phyloP scores from a whole-genome alignment of 305 asterid genomes.

The Caryopteris hybrid region DNA sequence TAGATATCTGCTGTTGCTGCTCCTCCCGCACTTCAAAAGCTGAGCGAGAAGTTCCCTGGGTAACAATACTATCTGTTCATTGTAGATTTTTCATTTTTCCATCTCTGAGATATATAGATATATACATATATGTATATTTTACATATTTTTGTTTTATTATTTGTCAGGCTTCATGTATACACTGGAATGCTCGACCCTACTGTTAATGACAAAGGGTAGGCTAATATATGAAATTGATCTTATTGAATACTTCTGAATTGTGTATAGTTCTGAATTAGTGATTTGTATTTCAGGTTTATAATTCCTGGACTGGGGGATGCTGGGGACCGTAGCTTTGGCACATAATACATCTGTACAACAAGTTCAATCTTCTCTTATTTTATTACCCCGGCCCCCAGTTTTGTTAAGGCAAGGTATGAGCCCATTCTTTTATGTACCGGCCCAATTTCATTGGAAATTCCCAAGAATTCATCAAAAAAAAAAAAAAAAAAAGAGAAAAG shows the following conservation, averaged over 20 bases:
- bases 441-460: not conserved
- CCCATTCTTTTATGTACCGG: not conserved
- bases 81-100: not conserved
- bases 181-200: constrained; percentile 85
- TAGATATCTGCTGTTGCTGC: constrained; percentile 90
- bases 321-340: constrained; percentile 94
- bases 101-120: not conserved
- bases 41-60: constrained; percentile 92
- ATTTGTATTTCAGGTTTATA: constrained; percentile 62
- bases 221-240: not conserved
- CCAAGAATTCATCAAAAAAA: not conserved
- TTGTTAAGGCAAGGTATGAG: constrained; percentile 15
- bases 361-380: not conserved
- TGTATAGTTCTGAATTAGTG: not conserved
- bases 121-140: too few relatives aligned
- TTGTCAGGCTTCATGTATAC: constrained; percentile 84
- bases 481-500: too few relatives aligned
- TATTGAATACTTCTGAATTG: not conserved
- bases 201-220: constrained; percentile 82
- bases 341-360: constrained; percentile 33
- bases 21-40: constrained; percentile 93
- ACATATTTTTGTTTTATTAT: not conserved
- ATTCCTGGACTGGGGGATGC: constrained; percentile 97
- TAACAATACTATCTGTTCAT: constrained; percentile 24
- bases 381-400: constrained; percentile 1